phyloP scores from a whole-genome alignment of 805 yeast genomes.

The Cyberlindnera japonica region DNA sequence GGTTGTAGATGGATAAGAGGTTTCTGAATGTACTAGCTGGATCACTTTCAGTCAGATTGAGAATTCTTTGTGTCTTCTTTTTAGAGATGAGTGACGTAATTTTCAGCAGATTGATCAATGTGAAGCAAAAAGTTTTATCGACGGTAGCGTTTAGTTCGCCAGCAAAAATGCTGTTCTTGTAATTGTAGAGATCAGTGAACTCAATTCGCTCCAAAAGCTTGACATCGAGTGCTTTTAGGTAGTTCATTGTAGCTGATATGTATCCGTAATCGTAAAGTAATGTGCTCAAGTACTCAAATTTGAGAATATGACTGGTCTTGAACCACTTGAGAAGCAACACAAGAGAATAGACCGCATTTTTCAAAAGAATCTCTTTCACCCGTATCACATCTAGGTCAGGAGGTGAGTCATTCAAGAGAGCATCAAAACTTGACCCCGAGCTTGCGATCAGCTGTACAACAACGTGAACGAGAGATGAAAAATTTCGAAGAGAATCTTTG shows the following conservation, averaged over 20 bases:
- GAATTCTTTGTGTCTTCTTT: constrained; percentile 69
- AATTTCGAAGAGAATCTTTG: constrained; percentile 43
- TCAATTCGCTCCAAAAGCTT: constrained; percentile 31
- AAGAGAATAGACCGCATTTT: constrained; percentile 53
- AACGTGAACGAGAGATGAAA: constrained; percentile 63
- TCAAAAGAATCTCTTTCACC: constrained; percentile 60
- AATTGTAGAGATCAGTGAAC: constrained; percentile 18
- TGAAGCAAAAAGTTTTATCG: constrained; percentile 40
- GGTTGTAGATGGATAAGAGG: constrained; percentile 56
- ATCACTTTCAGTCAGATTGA: constrained; percentile 56
- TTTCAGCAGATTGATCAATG: constrained; percentile 48
- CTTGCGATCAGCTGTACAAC: constrained; percentile 57
- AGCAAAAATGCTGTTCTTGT: constrained; percentile 8
- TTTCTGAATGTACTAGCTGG: constrained; percentile 62
- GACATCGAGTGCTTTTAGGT: constrained; percentile 18
- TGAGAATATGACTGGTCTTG: constrained; percentile 70
- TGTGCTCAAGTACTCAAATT: constrained; percentile 69
- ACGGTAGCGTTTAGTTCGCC: not conserved
- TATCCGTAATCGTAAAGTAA: constrained; percentile 71
- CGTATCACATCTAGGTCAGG: constrained; percentile 31
- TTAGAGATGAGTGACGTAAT: constrained; percentile 56
- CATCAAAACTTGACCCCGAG: constrained; percentile 6
- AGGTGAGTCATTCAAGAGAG: constrained; percentile 24
- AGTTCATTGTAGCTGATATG: constrained; percentile 25
- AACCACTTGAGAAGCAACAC: constrained; percentile 67